phyloP scores from a whole-genome alignment of 345 rosid genomes.

The Syzygium aromaticum region DNA sequence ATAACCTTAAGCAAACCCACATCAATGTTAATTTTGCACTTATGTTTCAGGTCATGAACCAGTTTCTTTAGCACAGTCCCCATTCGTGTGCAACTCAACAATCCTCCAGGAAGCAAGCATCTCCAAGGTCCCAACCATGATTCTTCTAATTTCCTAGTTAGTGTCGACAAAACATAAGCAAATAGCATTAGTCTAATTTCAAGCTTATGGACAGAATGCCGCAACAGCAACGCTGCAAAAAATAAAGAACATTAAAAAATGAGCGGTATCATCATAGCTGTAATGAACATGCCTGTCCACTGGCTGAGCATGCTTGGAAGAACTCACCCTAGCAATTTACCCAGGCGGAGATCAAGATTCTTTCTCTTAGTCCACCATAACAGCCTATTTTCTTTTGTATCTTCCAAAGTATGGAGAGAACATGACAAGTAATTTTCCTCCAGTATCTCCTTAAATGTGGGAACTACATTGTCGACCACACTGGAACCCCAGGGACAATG shows the following conservation, averaged over 20 bases:
- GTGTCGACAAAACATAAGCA: neutral
- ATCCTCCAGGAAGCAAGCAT: constrained; percentile 58
- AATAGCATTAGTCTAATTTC: neutral
- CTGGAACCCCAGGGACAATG: constrained; percentile 81
- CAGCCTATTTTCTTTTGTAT: constrained; percentile 41
- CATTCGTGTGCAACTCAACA: constrained; percentile 26
- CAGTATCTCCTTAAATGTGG: constrained; percentile 65
- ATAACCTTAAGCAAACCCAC: constrained; percentile 49
- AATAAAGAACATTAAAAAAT: neutral
- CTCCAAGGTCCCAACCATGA: constrained; percentile 90
- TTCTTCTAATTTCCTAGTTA: constrained; percentile 60
- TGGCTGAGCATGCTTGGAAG: neutral
- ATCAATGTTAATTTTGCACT: constrained; percentile 61
- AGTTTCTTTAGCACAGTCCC: constrained; percentile 44
- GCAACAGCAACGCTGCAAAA: neutral
- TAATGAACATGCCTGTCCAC: neutral
- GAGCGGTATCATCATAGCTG: neutral
- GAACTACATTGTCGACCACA: constrained; percentile 64
- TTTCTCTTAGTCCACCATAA: constrained; percentile 79
- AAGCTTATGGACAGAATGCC: neutral
- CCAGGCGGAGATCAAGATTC: constrained; percentile 69
- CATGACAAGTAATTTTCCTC: constrained; percentile 67
- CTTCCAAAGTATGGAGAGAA: constrained; percentile 33
- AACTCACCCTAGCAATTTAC: constrained; percentile 52
- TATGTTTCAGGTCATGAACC: constrained; percentile 46